phyloP scores from a whole-genome alignment of 257 asterid genomes.

The Nicotiana undulata region DNA sequence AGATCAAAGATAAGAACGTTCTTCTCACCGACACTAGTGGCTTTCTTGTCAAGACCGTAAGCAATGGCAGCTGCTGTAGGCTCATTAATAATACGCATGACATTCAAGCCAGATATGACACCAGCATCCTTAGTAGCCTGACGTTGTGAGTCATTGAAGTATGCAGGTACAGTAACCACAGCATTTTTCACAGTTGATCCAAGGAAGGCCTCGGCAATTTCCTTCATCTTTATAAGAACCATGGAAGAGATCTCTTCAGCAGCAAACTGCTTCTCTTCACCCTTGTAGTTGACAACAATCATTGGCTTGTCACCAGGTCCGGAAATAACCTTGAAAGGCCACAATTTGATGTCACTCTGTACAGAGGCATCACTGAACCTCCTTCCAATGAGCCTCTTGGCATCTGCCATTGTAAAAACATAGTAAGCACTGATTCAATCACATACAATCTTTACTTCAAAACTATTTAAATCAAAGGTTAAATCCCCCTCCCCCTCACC shows the following conservation, averaged over 20 bases:
- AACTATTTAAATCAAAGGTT: background rate
- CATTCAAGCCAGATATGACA: slow-evolving; percentile 13
- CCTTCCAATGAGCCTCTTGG: slow-evolving; percentile 18
- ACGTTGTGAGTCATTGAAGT: slow-evolving; percentile 14
- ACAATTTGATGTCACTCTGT: slow-evolving; percentile 17
- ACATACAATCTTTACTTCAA: background rate
- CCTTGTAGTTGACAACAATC: slow-evolving; percentile 15
- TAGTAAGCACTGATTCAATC: slow-evolving; percentile 8
- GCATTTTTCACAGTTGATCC: slow-evolving; percentile 16
- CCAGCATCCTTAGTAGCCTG: slow-evolving; percentile 22
- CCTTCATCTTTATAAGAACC: slow-evolving; percentile 20
- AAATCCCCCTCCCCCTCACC: too few species aligned
- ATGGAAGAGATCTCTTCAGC: slow-evolving; percentile 22
- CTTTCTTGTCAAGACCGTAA: slow-evolving; percentile 17
- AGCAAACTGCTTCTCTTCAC: slow-evolving; percentile 15
- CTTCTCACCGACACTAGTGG: slow-evolving; percentile 11
- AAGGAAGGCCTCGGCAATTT: slow-evolving; percentile 14
- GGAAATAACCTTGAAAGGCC: slow-evolving; percentile 12
- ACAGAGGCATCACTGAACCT: slow-evolving; percentile 12
- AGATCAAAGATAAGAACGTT: slow-evolving; percentile 19
- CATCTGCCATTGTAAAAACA: slow-evolving; percentile 6
- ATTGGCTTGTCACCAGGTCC: slow-evolving; percentile 16
- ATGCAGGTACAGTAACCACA: slow-evolving; percentile 18
- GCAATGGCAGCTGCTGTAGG: slow-evolving; percentile 23
- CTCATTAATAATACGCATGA: slow-evolving; percentile 18